These are phyloP conservation scores for Bryoerythrophyllum caledonicum DNA, from an alignment of 225 moss, liverwort and hornwort species.

Conservation along the genomic window DNA sequence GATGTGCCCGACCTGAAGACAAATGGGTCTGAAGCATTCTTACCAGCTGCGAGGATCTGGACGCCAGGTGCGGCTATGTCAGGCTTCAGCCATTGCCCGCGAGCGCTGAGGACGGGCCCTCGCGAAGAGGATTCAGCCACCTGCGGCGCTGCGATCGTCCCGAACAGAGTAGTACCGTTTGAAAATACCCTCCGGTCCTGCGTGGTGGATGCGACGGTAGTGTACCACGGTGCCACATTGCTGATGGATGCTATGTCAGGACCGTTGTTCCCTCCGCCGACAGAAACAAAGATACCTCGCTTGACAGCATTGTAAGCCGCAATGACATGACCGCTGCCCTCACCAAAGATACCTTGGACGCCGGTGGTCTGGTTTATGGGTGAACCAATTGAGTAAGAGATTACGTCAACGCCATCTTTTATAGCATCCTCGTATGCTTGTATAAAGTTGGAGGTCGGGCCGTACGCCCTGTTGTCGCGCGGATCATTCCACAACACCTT, in stretches of 20 bases:
- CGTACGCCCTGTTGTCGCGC: no score
- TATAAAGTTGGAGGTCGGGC: no score
- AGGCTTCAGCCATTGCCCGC: conserved; percentile 34
- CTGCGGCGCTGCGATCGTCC: conserved; percentile 11
- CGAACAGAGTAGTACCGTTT: conserved; percentile 24
- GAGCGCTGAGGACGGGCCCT: conserved; percentile 12
- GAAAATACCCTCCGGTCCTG: conserved; percentile 35
- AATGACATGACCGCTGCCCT: no score
- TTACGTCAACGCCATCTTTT: no score
- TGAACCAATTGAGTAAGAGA: no score
- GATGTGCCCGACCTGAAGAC: no score
- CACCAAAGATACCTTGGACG: no score
- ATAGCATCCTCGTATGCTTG: no score
- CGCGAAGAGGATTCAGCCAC: conserved; percentile 35
- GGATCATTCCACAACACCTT: background rate
- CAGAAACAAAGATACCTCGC: background rate
- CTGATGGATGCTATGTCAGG: conserved; percentile 12
- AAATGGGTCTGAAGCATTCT: no score
- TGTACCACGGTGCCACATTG: conserved; percentile 64
- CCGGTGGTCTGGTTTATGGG: no score
- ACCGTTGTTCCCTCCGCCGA: conserved; percentile 30
- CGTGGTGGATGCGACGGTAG: conserved; percentile 54
- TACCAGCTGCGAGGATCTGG: conserved; percentile 36
- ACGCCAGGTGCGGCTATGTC: conserved; percentile 37
- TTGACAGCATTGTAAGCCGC: background rate